Evolutionary conservation across 2,329 filamentous ascomycete genomes (phyloP).

Genomic region (Penicillium vulpinum): DNA sequence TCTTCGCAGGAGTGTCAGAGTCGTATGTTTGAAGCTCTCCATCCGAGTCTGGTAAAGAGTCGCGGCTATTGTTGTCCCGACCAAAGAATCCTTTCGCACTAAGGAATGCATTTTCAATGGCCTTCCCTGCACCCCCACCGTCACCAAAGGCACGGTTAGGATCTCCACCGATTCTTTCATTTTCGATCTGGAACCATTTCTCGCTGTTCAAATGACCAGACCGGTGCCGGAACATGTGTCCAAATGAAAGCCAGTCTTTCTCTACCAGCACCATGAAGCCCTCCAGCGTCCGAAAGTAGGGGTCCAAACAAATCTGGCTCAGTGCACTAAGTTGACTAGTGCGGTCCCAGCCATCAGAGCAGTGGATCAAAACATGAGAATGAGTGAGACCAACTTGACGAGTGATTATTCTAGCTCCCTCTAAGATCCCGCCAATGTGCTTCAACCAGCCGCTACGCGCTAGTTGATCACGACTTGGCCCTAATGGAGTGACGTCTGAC

Average conservation of each 20-base stretch:
- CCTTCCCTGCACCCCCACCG: slow-evolving; percentile 59
- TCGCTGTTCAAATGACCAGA: slow-evolving; percentile 84
- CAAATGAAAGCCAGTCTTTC: slow-evolving; percentile 97
- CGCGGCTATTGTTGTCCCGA: slow-evolving; percentile 68
- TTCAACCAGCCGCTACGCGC: slow-evolving; percentile 86
- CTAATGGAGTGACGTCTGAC: slow-evolving; percentile 78
- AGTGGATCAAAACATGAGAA: slow-evolving; percentile 94
- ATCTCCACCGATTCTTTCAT: slow-evolving; percentile 68
- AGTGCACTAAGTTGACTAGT: slow-evolving; percentile 92
- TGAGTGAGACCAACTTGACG: slow-evolving; percentile 87
- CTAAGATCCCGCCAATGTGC: slow-evolving; percentile 80
- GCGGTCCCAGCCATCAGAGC: slow-evolving; percentile 97
- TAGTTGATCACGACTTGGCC: slow-evolving; percentile 78
- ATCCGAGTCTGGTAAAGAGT: slow-evolving; percentile 64
- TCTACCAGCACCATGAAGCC: slow-evolving; percentile 93
- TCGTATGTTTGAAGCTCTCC: slow-evolving; percentile 53
- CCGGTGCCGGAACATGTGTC: slow-evolving; percentile 95
- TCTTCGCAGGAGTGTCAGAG: slow-evolving; percentile 44
- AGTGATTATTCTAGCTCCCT: slow-evolving; percentile 81
- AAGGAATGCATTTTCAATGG: slow-evolving; percentile 79
- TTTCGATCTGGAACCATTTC: slow-evolving; percentile 90
- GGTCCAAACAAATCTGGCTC: slow-evolving; percentile 89
- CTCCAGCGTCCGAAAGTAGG: slow-evolving; percentile 89
- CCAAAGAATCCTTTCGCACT: slow-evolving; percentile 90
- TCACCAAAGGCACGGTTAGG: slow-evolving; percentile 43